phyloP scores from a whole-genome alignment of 306 rosid genomes.

The Sophora flavescens region DNA sequence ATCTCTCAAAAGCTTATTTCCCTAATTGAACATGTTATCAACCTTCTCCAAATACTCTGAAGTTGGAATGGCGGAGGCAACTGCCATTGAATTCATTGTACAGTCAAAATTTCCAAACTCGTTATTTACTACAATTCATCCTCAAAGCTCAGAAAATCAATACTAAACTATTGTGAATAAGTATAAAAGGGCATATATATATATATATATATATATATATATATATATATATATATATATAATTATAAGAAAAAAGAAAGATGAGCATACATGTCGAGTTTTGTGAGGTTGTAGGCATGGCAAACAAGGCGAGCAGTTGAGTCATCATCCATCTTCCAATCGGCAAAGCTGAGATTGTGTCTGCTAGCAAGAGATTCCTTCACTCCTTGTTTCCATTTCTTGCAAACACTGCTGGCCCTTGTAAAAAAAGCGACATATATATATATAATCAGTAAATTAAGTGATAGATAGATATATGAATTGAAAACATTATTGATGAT shows the following conservation, averaged over 20 bases:
- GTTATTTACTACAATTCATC: too few species aligned
- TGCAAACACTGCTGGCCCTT: conserved; percentile 88
- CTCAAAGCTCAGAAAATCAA: conserved; percentile 28
- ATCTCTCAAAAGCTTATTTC: conserved; percentile 5
- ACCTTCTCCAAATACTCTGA: conserved; percentile 10
- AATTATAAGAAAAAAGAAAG: background rate
- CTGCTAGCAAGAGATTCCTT: conserved; percentile 74
- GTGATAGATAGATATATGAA: too few species aligned
- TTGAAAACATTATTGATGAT: background rate
- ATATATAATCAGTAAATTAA: background rate
- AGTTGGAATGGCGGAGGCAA: background rate
- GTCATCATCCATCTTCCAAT: conserved; percentile 93
- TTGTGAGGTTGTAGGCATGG: conserved; percentile 78
- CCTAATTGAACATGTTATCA: background rate
- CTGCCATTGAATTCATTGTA: conserved; percentile 4
- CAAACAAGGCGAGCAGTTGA: conserved; percentile 83
- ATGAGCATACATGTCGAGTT: conserved; percentile 70
- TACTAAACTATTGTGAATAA: background rate
- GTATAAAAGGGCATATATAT: background rate
- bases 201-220: too few species aligned
- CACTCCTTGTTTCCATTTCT: conserved; percentile 93
- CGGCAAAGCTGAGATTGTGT: conserved; percentile 78
- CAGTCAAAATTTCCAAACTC: too few species aligned
- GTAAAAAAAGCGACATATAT: background rate
- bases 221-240: too few species aligned